Base-by-base conservation (phyloP, 2,329 filamentous ascomycete species). In the Lachnellula cervina region DNA sequence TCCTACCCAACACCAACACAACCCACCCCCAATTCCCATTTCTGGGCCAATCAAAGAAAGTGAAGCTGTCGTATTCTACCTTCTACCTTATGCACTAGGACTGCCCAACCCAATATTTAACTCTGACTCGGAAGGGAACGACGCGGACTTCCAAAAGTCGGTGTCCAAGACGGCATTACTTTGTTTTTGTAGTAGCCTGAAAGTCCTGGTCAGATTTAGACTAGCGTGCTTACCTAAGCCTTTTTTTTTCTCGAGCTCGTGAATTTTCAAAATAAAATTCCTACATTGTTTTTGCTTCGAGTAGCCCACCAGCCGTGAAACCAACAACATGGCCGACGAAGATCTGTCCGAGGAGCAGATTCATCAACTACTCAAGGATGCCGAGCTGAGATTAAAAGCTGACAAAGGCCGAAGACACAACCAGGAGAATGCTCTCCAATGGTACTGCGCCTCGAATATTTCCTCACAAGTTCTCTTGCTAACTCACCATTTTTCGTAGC, bases 271-370 rank as follows among this genome's bases (percentile, higher is more conserved):
- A 28, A 28, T 9, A 9, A 28, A 28, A 9, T 28, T 2, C 28
- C 8, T 28, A 28, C 28, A 28, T 9, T 28, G 1, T 28, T 28
- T 28, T 28, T 1, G 28, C 28, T 28, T 28, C 2, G 28, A 28
- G 28, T 8, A 28, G 28, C 28, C 8, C 28, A 28, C 8, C 28
- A 46, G 23, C 47, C 19, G 5, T 4, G n/a, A 44, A 21, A 46
- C 23, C 13, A 51, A 14, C 40, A 62, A 32, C 38, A 69, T 68
- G 64, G 61, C 62, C 16, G 67, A 67, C 43, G 73, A 77, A 51
- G 76, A 79, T 52, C 71, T 87, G 59, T 81, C 79, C 38, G 83
- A 88, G 68, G 79, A 82, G 61, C 80, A 87, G 66, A 80, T 89
- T 50, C 78, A 83, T 52, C 73, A 80, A 66, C 75, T 89, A 54